A percentile compares a stretch with the other conserved stretches of the same genome.
Conservation (phyloP, 441 rosid species). For the Isatis lusitanica region DNA sequence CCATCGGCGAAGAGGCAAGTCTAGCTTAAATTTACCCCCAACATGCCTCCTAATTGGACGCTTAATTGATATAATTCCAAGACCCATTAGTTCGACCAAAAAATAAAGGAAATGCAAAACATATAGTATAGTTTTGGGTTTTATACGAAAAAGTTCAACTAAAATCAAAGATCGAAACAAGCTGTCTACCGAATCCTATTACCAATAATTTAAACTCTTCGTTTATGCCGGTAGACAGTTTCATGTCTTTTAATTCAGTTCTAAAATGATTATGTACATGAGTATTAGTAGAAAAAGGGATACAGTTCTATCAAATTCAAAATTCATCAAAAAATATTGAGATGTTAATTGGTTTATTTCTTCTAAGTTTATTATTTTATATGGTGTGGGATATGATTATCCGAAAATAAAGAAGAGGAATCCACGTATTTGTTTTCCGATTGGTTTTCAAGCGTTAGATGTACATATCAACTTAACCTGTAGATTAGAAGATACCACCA, state of each 20-base stretch:
- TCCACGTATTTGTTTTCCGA: background rate
- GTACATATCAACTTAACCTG: background rate
- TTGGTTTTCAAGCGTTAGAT: background rate
- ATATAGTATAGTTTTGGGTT: background rate
- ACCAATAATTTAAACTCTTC: background rate
- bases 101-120: background rate
- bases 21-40: conserved; percentile 1
- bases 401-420: background rate
- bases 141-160: background rate
- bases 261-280: background rate
- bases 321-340: background rate
- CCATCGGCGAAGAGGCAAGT: conserved; percentile 31
- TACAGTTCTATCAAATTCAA: background rate
- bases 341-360: background rate
- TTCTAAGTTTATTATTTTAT: background rate
- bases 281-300: background rate
- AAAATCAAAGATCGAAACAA: background rate
- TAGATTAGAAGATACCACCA: background rate
- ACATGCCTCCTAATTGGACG: conserved; percentile 12
- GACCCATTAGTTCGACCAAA: background rate
- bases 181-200: background rate
- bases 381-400: background rate
- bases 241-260: background rate
- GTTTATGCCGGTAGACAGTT: background rate
- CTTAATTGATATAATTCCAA: conserved; percentile 1